Evolutionary conservation across 2,329 filamentous ascomycete species (phyloP).

Genomic region (Myotisia sp.): DNA sequence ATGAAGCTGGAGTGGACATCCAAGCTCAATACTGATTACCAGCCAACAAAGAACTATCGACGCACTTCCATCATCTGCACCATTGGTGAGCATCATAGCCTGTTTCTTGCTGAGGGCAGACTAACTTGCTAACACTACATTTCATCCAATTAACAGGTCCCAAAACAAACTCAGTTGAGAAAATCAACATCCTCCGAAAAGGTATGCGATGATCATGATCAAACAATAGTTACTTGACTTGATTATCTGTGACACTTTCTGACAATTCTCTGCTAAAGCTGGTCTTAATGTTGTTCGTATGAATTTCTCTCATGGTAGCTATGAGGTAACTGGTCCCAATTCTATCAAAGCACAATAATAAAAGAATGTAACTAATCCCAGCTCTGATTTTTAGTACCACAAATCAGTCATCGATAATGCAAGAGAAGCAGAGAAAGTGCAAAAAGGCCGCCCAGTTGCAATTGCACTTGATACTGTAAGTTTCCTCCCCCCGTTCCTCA

Average conservation of each 20-base stretch:
- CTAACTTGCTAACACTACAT: neutral
- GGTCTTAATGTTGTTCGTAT: constrained; percentile 98
- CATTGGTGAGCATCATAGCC: constrained; percentile 47
- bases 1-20: constrained; percentile 57
- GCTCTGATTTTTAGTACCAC: constrained; percentile 53
- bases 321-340: constrained; percentile 51
- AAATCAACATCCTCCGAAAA: constrained; percentile 84
- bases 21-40: constrained; percentile 77
- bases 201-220: constrained; percentile 23
- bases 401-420: constrained; percentile 96
- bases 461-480: constrained; percentile 78
- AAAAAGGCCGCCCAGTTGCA: constrained; percentile 74
- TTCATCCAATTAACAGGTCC: constrained; percentile 41
- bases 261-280: constrained; percentile 30
- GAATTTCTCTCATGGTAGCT: constrained; percentile 95
- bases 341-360: neutral
- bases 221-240: neutral
- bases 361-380: neutral
- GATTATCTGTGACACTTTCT: too few relatives aligned
- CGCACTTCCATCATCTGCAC: constrained; percentile 98
- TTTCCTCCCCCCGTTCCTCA: constrained; percentile 27
- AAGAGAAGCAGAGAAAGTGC: constrained; percentile 64
- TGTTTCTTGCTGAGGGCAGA: neutral
- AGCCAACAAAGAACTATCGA: constrained; percentile 77
- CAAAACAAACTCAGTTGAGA: constrained; percentile 96